Evolutionary conservation across 2,329 filamentous ascomycete species (phyloP), one percentile per base, ranked within the genome.

Genomic region (Penicillium occitanis): DNA sequence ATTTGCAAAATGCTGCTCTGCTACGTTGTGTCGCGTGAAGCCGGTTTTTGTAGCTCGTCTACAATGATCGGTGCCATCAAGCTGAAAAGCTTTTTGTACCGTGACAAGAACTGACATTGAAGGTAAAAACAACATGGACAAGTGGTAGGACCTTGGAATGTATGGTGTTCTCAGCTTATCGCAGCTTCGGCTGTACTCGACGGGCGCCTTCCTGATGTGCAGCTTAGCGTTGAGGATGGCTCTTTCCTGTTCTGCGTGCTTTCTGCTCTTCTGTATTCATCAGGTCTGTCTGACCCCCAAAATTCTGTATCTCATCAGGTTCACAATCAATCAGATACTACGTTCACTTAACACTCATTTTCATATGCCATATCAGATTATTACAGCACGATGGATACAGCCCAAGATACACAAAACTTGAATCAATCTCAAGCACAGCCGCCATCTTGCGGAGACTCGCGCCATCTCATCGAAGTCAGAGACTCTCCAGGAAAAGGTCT

Each of bases 401-500:
- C 1, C 25, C 48, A 17, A 30, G 25, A 22, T 51, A 30, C 22
- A 22, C 22, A 6, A 1, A 50, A 10, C 46, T 5, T 11, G 44
- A 17, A 51, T 17, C 5, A 30, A 3, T 17, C 25, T 30, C 22
- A 17, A 17, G 14, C 14, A 33, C 50, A 53, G n/a, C 50, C 14
- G 50, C 8, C 25, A 33, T 17, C 11, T 51, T 8, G 14, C 19
- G 13, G 5, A 53, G 50, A 53, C 22, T 28, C 50, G 6, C 28
- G 50, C 50, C 25, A 40, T 25, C 33, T 58, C 53, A 22, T 58
- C 33, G 11, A 22, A 37, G 19, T 57, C 25, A 55, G 25, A 28
- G 28, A 35, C 7, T 55, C 51, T 55, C 51, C 53, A 58, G 33
- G 30, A 14, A 40, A 37, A 58, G 53, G 53, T 17, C 53, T 58